Evolutionary conservation across 345 rosid genomes (phyloP), one percentile per base, ranked within the genome.

Genomic region (Pugionium cornutum): DNA sequence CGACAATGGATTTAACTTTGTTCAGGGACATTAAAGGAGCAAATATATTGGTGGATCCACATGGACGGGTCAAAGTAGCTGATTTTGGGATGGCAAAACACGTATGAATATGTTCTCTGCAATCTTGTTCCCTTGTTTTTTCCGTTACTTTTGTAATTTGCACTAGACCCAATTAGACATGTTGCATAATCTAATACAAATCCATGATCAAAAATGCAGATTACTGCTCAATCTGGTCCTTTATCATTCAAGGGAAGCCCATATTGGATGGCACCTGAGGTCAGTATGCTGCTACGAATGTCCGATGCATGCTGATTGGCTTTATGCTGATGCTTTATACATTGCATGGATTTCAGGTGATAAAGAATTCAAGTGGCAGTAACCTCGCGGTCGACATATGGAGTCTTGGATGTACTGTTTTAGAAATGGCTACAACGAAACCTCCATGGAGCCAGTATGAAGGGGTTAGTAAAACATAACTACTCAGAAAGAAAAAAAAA

Each of bases 251-350:
- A 80, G 75, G 96, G 96, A 69, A 88, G 96, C 76, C 96, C 96
- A 29, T 86, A 86, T 74, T 88, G 96, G 96, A 88, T 88, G 96
- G 96, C 96, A 69, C 96, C 96, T 44, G 96, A 88, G 92, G 96
- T 84, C 58, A 45, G 73, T 69, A 43, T 61, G 46, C 63, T 68
- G 44, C 33, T 68, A 58, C 27, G 27, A 53, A 32, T 7, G 0
- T 44, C 1, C 4, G n/a, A 52, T 44, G 30, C 42, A 51, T 69
- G 4, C 33, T 59, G 6, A 33, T 58, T 58, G 46, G 61, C 72
- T 41, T 58, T 57, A 28, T 73, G 53, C 52, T 52, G 42, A 48
- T 62, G 6, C 54, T 34, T 47, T 9, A n/a, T 55, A 28, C 60
- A 1, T 40, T 61, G 45, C 51, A 35, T 50, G 34, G 39, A 11